Evolutionary conservation across 176 grass and related monocot species (phyloP).

Genomic region (Bolboschoenus planiculmis): DNA sequence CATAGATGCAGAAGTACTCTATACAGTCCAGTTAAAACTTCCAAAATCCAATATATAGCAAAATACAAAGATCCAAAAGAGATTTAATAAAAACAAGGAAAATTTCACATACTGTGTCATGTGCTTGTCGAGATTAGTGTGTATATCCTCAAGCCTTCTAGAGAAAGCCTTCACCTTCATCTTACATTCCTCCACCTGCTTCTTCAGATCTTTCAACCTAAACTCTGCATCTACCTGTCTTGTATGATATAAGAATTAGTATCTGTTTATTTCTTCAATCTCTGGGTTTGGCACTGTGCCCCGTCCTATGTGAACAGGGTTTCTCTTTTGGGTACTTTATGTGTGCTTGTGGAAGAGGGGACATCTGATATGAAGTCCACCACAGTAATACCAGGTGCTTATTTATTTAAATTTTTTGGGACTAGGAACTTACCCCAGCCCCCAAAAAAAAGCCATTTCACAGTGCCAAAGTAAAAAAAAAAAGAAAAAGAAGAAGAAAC

Average conservation of each 20-base stretch:
- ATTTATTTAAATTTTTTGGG: background rate
- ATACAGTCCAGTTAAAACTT: background rate
- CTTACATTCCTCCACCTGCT: slow-evolving; percentile 64
- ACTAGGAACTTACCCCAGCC: background rate
- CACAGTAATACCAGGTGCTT: background rate
- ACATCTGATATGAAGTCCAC: background rate
- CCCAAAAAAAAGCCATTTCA: background rate
- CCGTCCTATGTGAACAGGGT: background rate
- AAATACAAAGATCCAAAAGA: background rate
- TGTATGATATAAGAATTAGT: background rate
- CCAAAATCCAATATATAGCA: background rate
- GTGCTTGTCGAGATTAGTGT: slow-evolving; percentile 59
- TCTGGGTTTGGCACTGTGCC: background rate
- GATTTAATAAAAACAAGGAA: background rate
- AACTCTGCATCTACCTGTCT: slow-evolving; percentile 79
- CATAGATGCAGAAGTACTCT: background rate
- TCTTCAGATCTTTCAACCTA: slow-evolving; percentile 73
- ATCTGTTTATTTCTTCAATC: background rate
- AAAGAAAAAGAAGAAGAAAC: no score
- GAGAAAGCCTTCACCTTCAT: slow-evolving; percentile 67
- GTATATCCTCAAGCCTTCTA: slow-evolving; percentile 71
- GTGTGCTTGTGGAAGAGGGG: background rate
- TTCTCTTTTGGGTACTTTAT: background rate
- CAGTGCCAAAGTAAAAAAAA: no score
- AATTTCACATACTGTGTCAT: slow-evolving; percentile 68